phyloP scores from a whole-genome alignment of 129 eudicot species.

The Daucus carota region DNA sequence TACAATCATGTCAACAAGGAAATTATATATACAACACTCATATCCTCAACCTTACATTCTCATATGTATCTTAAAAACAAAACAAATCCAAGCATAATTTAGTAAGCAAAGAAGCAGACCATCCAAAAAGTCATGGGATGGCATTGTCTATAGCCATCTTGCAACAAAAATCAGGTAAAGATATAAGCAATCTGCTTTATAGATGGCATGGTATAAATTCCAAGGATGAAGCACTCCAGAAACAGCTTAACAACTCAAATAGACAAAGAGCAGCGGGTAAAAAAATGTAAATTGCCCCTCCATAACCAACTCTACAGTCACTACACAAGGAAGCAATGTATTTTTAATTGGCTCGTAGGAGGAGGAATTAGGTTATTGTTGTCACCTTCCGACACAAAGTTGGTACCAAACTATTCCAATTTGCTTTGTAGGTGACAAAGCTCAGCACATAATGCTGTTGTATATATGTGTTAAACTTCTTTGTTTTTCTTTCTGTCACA shows the following conservation, averaged over 20 bases:
- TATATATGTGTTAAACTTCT: not conserved
- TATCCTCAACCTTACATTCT: not conserved
- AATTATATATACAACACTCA: not conserved
- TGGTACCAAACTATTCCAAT: conserved; percentile 26
- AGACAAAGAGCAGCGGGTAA: not conserved
- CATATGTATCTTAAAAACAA: not conserved
- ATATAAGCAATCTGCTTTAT: conserved; percentile 36
- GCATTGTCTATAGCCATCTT: conserved; percentile 29
- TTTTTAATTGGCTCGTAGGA: conserved; percentile 11
- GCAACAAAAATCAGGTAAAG: conserved; percentile 41
- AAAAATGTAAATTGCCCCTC: not conserved
- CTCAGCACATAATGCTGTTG: not conserved
- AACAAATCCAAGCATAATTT: conserved; percentile 19
- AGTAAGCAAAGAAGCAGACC: not conserved
- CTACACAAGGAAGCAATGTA: conserved; percentile 9
- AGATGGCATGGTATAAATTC: conserved; percentile 24
- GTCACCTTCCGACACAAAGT: conserved; percentile 63
- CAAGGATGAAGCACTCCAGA: not conserved
- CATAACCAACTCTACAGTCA: conserved; percentile 15
- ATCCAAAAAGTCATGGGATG: not conserved
- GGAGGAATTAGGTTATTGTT: conserved; percentile 17
- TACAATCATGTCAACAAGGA: not conserved
- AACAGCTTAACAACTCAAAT: not conserved
- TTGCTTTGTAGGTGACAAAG: conserved; percentile 53
- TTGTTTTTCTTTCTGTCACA: not conserved